A percentile compares a stretch with the other conserved stretches of the same genome.
phyloP scores from a whole-genome alignment of 345 rosid genomes.

The Hibiscus trionum region DNA sequence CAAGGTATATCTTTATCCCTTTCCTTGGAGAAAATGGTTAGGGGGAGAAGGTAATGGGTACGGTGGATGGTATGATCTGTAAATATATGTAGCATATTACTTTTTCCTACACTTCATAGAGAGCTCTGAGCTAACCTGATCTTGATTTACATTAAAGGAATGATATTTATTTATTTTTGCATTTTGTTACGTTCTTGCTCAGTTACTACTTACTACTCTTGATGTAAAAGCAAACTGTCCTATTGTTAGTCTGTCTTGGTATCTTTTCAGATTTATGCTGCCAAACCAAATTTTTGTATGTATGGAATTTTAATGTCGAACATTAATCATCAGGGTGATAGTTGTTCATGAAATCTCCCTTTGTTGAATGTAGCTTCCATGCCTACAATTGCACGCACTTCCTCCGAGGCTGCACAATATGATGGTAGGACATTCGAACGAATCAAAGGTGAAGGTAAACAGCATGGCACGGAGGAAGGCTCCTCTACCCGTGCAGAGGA shows the following conservation, averaged over 20 bases:
- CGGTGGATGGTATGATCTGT: not conserved
- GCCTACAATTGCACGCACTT: conserved; percentile 29
- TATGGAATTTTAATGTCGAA: not conserved
- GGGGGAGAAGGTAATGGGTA: not conserved
- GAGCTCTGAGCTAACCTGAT: not conserved
- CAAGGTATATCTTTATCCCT: conserved; percentile 24
- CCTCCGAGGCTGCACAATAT: conserved; percentile 33
- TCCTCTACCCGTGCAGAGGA: conserved; percentile 53
- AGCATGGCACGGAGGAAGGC: conserved; percentile 66
- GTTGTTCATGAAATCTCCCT: not conserved
- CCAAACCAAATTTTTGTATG: not conserved
- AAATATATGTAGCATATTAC: not conserved
- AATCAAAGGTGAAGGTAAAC: conserved; percentile 62
- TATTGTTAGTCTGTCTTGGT: not conserved
- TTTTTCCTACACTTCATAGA: not conserved
- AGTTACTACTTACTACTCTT: not conserved
- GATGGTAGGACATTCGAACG: conserved; percentile 35
- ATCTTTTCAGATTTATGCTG: not conserved
- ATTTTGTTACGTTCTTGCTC: not conserved
- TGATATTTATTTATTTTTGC: not conserved
- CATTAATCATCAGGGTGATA: not conserved
- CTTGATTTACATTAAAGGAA: not conserved
- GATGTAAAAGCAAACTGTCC: not conserved
- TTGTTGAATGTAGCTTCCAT: conserved; percentile 27
- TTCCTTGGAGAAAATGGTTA: not conserved